Base-by-base conservation (phyloP, 2,329 filamentous ascomycete genomes). In the Aureobasidium sp. region DNA sequence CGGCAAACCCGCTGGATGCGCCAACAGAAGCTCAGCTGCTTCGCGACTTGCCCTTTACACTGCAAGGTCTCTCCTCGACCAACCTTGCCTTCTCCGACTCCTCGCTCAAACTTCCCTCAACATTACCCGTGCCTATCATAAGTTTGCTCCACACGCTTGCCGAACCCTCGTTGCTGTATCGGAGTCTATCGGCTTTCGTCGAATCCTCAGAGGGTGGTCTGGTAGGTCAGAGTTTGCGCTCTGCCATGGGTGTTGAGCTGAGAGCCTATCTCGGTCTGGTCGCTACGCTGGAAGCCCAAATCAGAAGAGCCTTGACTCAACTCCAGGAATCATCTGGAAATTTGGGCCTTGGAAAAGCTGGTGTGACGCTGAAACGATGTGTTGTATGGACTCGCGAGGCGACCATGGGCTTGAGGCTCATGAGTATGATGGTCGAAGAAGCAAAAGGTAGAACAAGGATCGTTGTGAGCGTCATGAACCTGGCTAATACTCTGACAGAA, bases 381-480 rank as follows among this genome's bases (percentile, higher is more conserved):
- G 89, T 99, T 2, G 89, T 99, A 27, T 99, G 95, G 95, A 97
- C 92, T 9, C 85, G 93, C 67, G 95, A 99, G 74, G 91, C 94
- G 7, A 99, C 94, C 0, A 95, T 97, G 87, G 94, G 92, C 0
- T 76, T 99, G 67, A 86, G 94, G 17, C 79, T 99, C 61, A 92
- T 99, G 89, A 95, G 90, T 69, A 75, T 96, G 63, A 96, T 99
- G 70, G 91, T 95, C 0, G 92, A 97, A 71, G 90, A 96, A 72
- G 91, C 93, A 1, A 88, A 87, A 68, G 88, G 84, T 77, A 82
- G 81, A 72, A 27, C 36, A 62, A n/a, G 15, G 17, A 34, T 70
- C 59, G 63, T 34, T 5, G 27, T 29, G 9, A 44, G 11, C 11
- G 22, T 31, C 9, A 8, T 5, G 31, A 6, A 20, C n/a, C 37